Conservation (phyloP, 1,139 yeast genomes). For the Casaregolazyma suthepensis region DNA sequence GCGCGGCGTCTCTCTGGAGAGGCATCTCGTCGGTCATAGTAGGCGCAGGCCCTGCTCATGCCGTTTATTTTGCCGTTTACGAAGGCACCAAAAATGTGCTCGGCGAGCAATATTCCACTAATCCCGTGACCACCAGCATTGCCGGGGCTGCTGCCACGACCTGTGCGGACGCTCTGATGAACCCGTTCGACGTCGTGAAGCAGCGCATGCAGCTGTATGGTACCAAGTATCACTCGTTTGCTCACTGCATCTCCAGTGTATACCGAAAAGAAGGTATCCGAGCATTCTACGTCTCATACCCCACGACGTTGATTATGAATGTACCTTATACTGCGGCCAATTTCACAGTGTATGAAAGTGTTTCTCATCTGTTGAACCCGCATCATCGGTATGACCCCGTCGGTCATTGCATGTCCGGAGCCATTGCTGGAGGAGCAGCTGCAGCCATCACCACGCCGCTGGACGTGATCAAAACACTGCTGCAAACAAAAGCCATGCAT, state of each 20-base stretch:
- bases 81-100: constrained; percentile 70
- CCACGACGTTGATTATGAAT: constrained; percentile 88
- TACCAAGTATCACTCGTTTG: constrained; percentile 29
- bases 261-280: constrained; percentile 70
- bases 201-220: constrained; percentile 66
- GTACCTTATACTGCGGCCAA: constrained; percentile 95
- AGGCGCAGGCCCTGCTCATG: constrained; percentile 99
- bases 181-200: constrained; percentile 93
- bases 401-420: constrained; percentile 90
- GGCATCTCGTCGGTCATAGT: constrained; percentile 89
- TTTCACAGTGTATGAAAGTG: constrained; percentile 86
- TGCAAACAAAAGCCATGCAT: constrained; percentile 61
- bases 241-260: constrained; percentile 41
- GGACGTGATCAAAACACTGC: constrained; percentile 87
- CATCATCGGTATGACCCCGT: constrained; percentile 75
- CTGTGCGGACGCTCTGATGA: constrained; percentile 93
- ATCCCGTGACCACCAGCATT: constrained; percentile 33
- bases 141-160: constrained; percentile 74
- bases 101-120: constrained; percentile 36
- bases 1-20: constrained; percentile 84
- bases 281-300: constrained; percentile 89
- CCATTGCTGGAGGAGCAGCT: constrained; percentile 91
- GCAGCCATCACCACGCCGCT: constrained; percentile 96
- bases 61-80: constrained; percentile 93
- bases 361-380: constrained; percentile 75